Evolutionary conservation across 139 green algal genomes (phyloP).

Genomic region (Haematococcus sp.): DNA sequence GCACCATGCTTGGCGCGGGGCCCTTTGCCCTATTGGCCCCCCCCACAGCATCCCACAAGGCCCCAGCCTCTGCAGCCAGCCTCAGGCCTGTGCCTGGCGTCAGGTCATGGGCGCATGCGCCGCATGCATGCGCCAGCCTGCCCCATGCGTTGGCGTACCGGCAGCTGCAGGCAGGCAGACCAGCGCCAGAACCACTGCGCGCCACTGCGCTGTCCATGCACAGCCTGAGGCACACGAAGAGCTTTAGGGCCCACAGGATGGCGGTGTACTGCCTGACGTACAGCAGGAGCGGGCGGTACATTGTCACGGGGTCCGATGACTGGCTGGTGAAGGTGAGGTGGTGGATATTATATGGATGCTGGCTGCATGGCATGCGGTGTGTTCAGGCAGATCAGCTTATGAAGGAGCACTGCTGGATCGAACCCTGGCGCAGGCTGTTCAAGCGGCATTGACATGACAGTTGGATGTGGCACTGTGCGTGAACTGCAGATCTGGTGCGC

Average conservation of each 20-base stretch:
- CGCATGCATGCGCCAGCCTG: neutral
- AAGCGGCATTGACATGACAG: too few relatives aligned
- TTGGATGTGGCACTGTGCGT: too few relatives aligned
- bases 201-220: neutral
- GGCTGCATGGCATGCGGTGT: too few relatives aligned
- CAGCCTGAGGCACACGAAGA: conserved; percentile 48
- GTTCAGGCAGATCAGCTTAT: too few relatives aligned
- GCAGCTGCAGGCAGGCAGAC: neutral
- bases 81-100: neutral
- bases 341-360: too few relatives aligned
- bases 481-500: conserved; percentile 63
- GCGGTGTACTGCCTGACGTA: conserved; percentile 74
- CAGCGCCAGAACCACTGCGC: neutral
- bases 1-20: conserved; percentile 32
- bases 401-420: too few relatives aligned
- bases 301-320: conserved; percentile 85
- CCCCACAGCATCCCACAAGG: neutral
- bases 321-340: conserved; percentile 70
- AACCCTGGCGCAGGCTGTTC: too few relatives aligned
- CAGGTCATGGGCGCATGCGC: neutral
- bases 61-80: neutral
- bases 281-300: conserved; percentile 40
- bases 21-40: conserved; percentile 18
- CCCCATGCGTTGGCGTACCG: neutral
- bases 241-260: conserved; percentile 65